Base-by-base conservation (phyloP, 2,329 filamentous ascomycete species). In the Pestalotiopsis sp. region DNA sequence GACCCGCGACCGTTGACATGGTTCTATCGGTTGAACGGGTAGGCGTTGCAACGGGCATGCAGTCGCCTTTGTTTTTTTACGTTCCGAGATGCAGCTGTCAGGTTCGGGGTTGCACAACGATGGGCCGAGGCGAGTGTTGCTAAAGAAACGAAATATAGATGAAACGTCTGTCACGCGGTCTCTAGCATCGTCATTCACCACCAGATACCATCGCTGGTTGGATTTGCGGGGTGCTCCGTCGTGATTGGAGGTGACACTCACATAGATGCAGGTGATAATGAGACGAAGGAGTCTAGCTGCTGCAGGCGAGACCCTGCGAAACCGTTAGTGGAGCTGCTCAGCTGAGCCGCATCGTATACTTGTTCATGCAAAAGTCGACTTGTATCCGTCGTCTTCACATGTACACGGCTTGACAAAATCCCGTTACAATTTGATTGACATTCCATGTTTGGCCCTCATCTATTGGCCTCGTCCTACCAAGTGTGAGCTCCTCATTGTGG, bases 221-320 rank as follows among this genome's bases (percentile, higher is more conserved):
- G 17, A 36, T 36, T 41, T 65, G 62, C 59, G 64, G 64, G 64
- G 41, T 38, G 64, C 45, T 23, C 36, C 41, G 38, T 9, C 49
- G 20, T 66, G 65, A 66, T 66, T 66, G 65, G 65, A 60, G 36
- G n/a, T 23, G n/a, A 31, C 25, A 60, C 11, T 23, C 40, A 11
- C 52, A 27, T 27, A 31, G 5, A 40, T 40, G 17, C 23, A 58
- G n/a, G 7, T 27, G 27, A 59, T 27, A 27, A 23, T 52, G 14
- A 59, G 57, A n/a, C 25, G 14, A 58, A 58, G 13, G 12, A 27
- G 56, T 23, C 31, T 64, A 64, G 59, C 27, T 31, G 62, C 62
- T 38, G 62, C 20, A 52, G n/a, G 20, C 41, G n/a, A 38, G 9
- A 17, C 13, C 31, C 14, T n/a, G 31, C 40, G 23, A 17, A n/a